Evolutionary conservation across 768 basidiomycete species (phyloP), one percentile per base, ranked within the genome.

Genomic region (Russula sp.): DNA sequence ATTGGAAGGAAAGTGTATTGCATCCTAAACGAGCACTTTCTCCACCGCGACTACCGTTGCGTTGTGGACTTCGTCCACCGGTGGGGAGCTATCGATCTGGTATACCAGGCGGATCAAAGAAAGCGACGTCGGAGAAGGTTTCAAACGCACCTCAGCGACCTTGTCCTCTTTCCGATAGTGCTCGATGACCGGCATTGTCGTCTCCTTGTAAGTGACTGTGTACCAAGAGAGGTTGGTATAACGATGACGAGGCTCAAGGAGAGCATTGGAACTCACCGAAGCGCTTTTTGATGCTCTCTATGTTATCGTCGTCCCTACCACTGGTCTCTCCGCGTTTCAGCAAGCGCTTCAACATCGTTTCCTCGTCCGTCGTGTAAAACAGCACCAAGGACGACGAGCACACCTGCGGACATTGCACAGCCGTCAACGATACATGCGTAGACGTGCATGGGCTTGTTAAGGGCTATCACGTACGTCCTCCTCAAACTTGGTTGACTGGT

Each of bases 281-380:
- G n/a, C 97, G 89, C 75, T 98, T 99, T 76, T 83, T 88, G 75
- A 99, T 96, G 72, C 86, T 93, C 73, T 96, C 93, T 13, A 77
- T 78, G 71, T 99, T 99, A 72, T 99, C 97, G 69, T 99, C 97
- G 69, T 93, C 95, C 14, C 97, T 81, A 16, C 97, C 96, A 58
- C 89, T 92, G 0, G 95, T 98, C 79, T 98, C 88, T 29, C 87
- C 88, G 25, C 97, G 85, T 73, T 94, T 88, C 55, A 95, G 79
- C 60, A 99, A 78, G 56, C 97, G 89, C 65, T 79, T 73, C 34
- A 88, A 80, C 87, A 98, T 91, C 65, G 93, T 86, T 51, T 90
- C 83, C 70, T 98, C 88, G 14, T 90, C 86, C 9, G 93, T 94
- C 8, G 83, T 79, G 75, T 90, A 93, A 79, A 89, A 97, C 53